Conservation (phyloP, 495 filamentous ascomycete species). For the Aspergillus sclerotioniger region DNA sequence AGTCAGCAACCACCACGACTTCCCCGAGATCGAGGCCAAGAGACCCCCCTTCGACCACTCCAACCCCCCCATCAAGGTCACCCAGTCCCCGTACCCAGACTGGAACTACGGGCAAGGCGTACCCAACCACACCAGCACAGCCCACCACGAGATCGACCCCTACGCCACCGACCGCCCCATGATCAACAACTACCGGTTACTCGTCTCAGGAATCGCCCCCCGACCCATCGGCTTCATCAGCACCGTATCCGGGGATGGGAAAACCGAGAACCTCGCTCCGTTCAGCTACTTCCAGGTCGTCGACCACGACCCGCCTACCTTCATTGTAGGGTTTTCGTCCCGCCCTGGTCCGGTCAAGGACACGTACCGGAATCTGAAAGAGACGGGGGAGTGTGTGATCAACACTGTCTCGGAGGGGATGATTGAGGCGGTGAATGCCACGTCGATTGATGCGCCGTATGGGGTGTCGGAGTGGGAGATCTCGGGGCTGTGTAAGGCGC, state of each 20-base stretch:
- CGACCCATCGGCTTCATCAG: conserved; percentile 65
- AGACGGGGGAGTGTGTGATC: conserved; percentile 67
- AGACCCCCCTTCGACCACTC: conserved; percentile 58
- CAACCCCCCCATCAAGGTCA: conserved; percentile 52
- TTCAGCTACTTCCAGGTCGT: conserved; percentile 80
- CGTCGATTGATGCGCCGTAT: conserved; percentile 70
- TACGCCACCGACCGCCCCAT: conserved; percentile 62
- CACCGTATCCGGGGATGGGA: conserved; percentile 50
- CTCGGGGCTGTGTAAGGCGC: conserved; percentile 66
- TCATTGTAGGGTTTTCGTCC: conserved; percentile 68
- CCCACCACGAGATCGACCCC: conserved; percentile 75
- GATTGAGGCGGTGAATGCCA: conserved; percentile 80
- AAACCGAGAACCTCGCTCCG: conserved; percentile 70
- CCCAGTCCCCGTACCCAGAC: conserved; percentile 64
- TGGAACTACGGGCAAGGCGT: conserved; percentile 75
- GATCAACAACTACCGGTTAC: conserved; percentile 80
- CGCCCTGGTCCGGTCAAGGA: conserved; percentile 63
- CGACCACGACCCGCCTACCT: conserved; percentile 82
- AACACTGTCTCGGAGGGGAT: conserved; percentile 80
- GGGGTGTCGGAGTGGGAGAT: conserved; percentile 77
- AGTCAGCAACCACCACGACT: conserved; percentile 48
- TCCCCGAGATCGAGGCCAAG: conserved; percentile 64
- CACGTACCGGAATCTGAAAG: conserved; percentile 64
- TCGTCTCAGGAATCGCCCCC: conserved; percentile 79
- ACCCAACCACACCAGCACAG: conserved; percentile 52